Evolutionary conservation across 23 red algal genomes (phyloP), one percentile per base, ranked within the genome.

Genomic region (Gracilariopsis chorda): DNA sequence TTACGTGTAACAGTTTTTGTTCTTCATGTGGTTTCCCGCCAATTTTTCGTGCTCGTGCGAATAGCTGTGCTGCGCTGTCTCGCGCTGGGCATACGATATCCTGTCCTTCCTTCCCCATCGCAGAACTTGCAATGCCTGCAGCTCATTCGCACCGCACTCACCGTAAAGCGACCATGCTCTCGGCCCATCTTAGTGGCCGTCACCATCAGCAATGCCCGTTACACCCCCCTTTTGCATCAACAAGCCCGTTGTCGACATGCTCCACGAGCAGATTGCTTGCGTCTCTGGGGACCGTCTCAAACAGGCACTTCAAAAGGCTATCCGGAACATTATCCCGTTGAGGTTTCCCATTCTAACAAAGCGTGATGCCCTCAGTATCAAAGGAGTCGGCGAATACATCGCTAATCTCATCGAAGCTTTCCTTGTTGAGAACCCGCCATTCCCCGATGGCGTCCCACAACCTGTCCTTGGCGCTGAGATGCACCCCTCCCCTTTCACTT

Each of bases 371-470:
- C 19, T 35, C 11, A 3, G 36, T 40, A 56, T 87, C 62, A 13
- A 70, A 10, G 59, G 82, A 24, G 32, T 87, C 3, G 82, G 82
- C 8, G 25, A 87, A 1, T 87, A 74, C 28, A 87, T 87, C 19
- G 82, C 58, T 3, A 24, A 37, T 19, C 34, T 64, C 19, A 87
- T 87, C 82, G 41, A 87, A 27, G 45, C 60, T 1, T 87, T 53
- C 61, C 61, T 87, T 27, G 48, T 39, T 17, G 52, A 80, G 13
- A 58, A 58, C 16, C 67, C 67, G 8, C 67, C 36, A 10, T 37
- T 46, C 28, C 37, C 40, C 42, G 37, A 73, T 23, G 67, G 67
- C 28, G 17, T 45, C 47, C 67, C 67, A 17, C 28, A 73, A 46
- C 67, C 42, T 37, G 13, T 46, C 17, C 40, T 44, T 47, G 39